Evolutionary conservation across 192 early-diverging fungal genomes (phyloP).

Genomic region (Lobosporangium transversale): DNA sequence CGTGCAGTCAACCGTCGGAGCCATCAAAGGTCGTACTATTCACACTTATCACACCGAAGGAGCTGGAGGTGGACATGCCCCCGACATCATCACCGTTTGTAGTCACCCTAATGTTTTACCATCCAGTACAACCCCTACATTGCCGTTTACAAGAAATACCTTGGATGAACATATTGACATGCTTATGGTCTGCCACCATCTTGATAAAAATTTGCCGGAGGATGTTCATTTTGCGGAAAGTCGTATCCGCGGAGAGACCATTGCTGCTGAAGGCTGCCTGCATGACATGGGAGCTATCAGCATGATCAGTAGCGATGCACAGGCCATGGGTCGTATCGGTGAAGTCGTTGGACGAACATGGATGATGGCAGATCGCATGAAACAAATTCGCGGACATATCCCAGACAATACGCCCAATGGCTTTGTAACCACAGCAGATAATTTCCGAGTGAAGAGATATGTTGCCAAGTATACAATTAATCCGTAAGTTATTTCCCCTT

Average conservation of each 20-base stretch:
- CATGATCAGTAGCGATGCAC: conserved; percentile 93
- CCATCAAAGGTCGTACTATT: conserved; percentile 91
- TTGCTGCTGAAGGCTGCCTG: conserved; percentile 96
- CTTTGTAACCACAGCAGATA: conserved; percentile 72
- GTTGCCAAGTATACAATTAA: conserved; percentile 99
- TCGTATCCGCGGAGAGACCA: conserved; percentile 96
- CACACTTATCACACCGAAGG: conserved; percentile 98
- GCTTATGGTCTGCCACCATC: conserved; percentile 99
- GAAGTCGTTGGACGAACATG: conserved; percentile 93
- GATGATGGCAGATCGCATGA: conserved; percentile 98
- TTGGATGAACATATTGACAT: conserved; percentile 98
- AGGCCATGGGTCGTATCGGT: conserved; percentile 97
- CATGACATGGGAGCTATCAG: conserved; percentile 95
- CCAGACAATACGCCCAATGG: conserved; percentile 34
- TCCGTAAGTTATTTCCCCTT: conserved; percentile 66
- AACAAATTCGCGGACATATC: conserved; percentile 78
- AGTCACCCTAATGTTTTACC: conserved; percentile 90
- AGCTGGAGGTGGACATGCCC: conserved; percentile 95
- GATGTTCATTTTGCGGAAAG: conserved; percentile 98
- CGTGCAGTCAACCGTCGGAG: conserved; percentile 89
- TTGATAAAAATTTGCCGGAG: conserved; percentile 92
- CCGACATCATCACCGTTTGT: conserved; percentile 81
- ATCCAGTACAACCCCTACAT: conserved; percentile 94
- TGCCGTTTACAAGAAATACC: conserved; percentile 95
- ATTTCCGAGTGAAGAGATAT: conserved; percentile 90